Percentiles rank a stretch among this genome's conserved stretches.
These are phyloP conservation scores for Penicillium occitanis DNA, from an alignment of 2,329 filamentous ascomycete genomes.

Conservation along the genomic window DNA sequence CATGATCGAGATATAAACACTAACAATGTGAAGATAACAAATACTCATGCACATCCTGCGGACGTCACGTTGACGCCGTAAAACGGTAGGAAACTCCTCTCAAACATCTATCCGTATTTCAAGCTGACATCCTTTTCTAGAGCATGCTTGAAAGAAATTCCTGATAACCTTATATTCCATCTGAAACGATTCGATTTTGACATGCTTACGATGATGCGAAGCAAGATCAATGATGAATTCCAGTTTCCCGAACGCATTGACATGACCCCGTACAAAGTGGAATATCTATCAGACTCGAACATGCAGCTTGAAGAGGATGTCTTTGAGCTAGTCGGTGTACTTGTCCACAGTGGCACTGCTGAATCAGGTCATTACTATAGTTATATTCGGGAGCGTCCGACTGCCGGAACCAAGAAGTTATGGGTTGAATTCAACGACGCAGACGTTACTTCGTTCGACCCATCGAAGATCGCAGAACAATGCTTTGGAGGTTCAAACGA, in stretches of 20 bases:
- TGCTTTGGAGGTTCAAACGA: constrained; percentile 76
- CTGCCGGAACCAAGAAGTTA: constrained; percentile 45
- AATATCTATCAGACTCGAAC: constrained; percentile 68
- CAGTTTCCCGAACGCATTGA: constrained; percentile 81
- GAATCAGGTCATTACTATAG: constrained; percentile 98
- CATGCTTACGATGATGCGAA: constrained; percentile 67
- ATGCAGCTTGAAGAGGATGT: constrained; percentile 63
- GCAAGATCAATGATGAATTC: constrained; percentile 95
- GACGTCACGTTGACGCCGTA: constrained; percentile 85
- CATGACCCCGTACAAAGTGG: constrained; percentile 87
- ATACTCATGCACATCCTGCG: constrained; percentile 92
- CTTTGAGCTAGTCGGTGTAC: constrained; percentile 91
- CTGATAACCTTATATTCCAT: constrained; percentile 93
- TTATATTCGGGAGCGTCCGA: constrained; percentile 78
- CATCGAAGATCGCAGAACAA: constrained; percentile 66
- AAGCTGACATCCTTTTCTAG: constrained; percentile 45
- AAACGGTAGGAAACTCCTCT: constrained; percentile 60
- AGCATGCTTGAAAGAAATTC: constrained; percentile 86
- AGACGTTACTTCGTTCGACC: constrained; percentile 74
- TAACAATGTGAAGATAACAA: constrained; percentile 70
- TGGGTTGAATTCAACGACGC: constrained; percentile 98
- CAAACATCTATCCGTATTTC: neutral
- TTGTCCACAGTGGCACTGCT: constrained; percentile 89
- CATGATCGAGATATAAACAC: constrained; percentile 12
- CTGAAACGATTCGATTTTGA: constrained; percentile 64